Base-by-base conservation (phyloP, 768 basidiomycete genomes). In the Rhodotorula sphaerocarpa region DNA sequence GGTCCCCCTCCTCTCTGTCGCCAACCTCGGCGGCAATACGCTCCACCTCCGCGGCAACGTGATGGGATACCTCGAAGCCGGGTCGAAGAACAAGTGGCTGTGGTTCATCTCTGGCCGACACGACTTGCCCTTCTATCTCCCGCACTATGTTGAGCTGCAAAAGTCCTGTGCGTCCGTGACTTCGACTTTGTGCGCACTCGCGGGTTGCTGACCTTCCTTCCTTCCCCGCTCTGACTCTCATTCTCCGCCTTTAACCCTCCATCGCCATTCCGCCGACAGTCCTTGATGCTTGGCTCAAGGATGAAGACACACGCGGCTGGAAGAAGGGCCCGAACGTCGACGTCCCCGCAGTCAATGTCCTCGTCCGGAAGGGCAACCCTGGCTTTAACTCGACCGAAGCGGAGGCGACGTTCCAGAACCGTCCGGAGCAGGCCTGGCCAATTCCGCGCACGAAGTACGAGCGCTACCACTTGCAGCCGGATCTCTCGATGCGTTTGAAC, bases 21-120 rank as follows among this genome's bases (percentile, higher is more conserved):
- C 72, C 45, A 73, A 73, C 57, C 57, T 68, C 20, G 72, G 72
- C 28, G 71, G 70, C 12, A 72, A 67, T 50, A 44, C 65, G 16
- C 66, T 72, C 1, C 72, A 73, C 50, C 58, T 73, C 5, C 57
- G 71, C 41, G 71, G 72, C 4, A 72, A 72, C 55, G 71, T 73
- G 18, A 56, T 70, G 30, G 72, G 70, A 12, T 73, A 72, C 51
- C 39, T 67, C 21, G 67, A 71, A 50, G 71, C 70, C 3, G 71
- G 70, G 3, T 57, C 70, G 2, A 58, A 57, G 54, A 66, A 73
- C 59, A 73, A 73, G 58, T 73, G 71, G 71, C 70, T 73, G 4
- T 70, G 62, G 53, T 72, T 73, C 59, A 70, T 70, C 43, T 55
- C 61, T 20, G 72, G 72, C 12, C n/a, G 65, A n/a, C 71, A 73